Evolutionary conservation across 2,329 filamentous ascomycete genomes (phyloP).

Genomic region (Diaporthe destruens): DNA sequence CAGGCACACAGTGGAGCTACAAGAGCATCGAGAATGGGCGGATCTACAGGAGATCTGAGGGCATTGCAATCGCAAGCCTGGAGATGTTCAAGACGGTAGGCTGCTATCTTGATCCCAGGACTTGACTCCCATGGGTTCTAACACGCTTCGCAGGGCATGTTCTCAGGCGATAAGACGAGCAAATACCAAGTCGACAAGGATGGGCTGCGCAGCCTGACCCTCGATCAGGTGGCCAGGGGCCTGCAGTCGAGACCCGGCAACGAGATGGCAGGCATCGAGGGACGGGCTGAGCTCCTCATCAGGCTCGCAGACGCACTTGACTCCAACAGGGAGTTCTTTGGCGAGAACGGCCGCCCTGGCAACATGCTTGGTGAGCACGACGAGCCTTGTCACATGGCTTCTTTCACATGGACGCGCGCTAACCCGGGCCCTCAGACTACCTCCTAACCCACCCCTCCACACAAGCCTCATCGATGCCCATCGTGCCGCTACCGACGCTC

Average conservation of each 20-base stretch:
- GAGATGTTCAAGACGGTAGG: conserved; percentile 90
- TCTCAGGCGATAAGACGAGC: conserved; percentile 85
- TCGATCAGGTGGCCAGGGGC: conserved; percentile 80
- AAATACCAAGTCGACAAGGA: conserved; percentile 91
- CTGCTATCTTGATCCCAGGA: conserved; percentile 5
- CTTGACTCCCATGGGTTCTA: conserved; percentile 29
- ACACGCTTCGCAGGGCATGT: conserved; percentile 70
- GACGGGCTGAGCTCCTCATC: conserved; percentile 82
- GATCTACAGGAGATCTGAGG: conserved; percentile 87
- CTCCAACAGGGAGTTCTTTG: conserved; percentile 86
- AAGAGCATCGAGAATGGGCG: conserved; percentile 90
- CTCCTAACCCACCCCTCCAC: conserved; percentile 93
- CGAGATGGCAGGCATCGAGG: conserved; percentile 85
- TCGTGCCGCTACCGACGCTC: conserved; percentile 86
- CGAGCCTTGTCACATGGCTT: conserved; percentile 5
- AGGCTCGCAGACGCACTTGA: conserved; percentile 80
- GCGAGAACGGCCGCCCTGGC: conserved; percentile 84
- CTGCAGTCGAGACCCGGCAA: conserved; percentile 88
- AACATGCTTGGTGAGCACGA: conserved; percentile 85
- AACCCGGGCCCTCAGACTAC: conserved; percentile 73
- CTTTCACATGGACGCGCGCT: conserved; percentile 42
- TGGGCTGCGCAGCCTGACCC: conserved; percentile 80
- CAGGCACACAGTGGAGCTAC: conserved; percentile 92
- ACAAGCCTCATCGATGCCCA: conserved; percentile 87
- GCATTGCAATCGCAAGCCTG: conserved; percentile 79